Evolutionary conservation across 495 filamentous ascomycete genomes (phyloP), one percentile per base, ranked within the genome.

Genomic region (Durotheca rogersii): DNA sequence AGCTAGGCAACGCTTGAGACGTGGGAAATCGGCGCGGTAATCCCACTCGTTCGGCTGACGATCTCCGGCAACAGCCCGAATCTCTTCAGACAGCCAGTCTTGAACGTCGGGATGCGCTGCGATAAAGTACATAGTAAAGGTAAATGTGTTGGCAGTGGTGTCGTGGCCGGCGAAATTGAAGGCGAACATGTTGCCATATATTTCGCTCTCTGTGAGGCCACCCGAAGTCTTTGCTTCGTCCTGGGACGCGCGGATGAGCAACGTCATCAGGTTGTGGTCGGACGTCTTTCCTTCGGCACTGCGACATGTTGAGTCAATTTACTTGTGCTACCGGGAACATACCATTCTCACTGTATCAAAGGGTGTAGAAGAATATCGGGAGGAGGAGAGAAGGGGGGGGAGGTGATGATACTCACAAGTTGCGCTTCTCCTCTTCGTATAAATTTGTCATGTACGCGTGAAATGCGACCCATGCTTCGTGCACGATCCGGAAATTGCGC

Each of bases 111-210:
- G 73, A 50, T 77, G 62, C 0, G 65, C 61, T 0, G 80, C 74
- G 0, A 82, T 59, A 17, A 81, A 64, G 15, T 67, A 63, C 1
- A 81, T 40, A 1, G 78, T 69, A 51, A 73, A 78, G 0, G 72
- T 69, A 20, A 81, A 61, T 1, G 69, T 77, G 33, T 74, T 77
- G 0, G 78, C 73, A 0, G 77, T 80, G 0, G 78, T 80, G 43
- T 83, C 78, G 48, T 77, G 76, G 0, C 80, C 80, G 2, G 80
- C 80, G 19, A 74, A 67, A 20, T 67, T 80, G 51, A 81, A 78
- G 3, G 75, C 64, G 40, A 79, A 83, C 15, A 82, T 70, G 38
- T 80, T 80, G 30, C 77, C 76, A 15, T 68, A 73, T 11, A 80
- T 71, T 45, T 49, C 51, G n/a, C 18, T 20, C 38, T 48, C 44